phyloP scores from a whole-genome alignment of 495 filamentous ascomycete species.

The Podospora appendiculata region DNA sequence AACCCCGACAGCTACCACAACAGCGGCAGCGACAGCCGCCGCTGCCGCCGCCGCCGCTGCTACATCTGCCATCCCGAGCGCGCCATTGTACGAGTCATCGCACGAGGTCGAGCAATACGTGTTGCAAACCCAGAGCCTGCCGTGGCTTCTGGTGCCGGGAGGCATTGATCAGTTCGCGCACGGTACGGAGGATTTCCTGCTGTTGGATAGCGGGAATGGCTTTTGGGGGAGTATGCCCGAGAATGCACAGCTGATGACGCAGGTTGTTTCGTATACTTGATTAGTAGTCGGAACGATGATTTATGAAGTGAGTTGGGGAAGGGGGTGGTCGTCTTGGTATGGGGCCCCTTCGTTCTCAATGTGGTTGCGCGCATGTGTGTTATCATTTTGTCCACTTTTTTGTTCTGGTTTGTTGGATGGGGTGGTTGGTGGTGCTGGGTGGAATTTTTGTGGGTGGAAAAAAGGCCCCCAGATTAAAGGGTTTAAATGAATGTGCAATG shows the following conservation, averaged over 20 bases:
- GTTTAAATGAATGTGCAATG: no score
- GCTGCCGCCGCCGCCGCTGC: not conserved
- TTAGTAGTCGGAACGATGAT: no score
- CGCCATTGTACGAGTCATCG: conserved; percentile 11
- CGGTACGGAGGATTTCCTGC: conserved; percentile 18
- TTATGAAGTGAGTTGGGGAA: no score
- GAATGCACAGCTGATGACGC: not conserved
- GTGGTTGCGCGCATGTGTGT: no score
- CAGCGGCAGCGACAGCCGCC: not conserved
- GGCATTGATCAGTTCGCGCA: conserved; percentile 34
- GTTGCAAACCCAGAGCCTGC: conserved; percentile 21
- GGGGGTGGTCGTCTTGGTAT: no score
- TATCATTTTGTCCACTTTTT: no score
- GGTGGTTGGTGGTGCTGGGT: no score
- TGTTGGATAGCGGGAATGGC: conserved; percentile 14
- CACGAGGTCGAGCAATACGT: conserved; percentile 21
- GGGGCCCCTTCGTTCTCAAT: no score
- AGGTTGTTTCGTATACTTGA: conserved; percentile 1
- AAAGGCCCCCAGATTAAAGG: no score
- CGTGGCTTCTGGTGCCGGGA: conserved; percentile 27
- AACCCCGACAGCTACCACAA: not conserved
- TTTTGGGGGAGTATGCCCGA: conserved; percentile 20
- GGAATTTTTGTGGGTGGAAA: no score
- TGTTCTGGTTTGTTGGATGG: no score
- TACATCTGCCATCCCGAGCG: conserved; percentile 2